Evolutionary conservation across 345 rosid genomes (phyloP), one percentile per base, ranked within the genome.

Genomic region (Schrenkiella parvula): DNA sequence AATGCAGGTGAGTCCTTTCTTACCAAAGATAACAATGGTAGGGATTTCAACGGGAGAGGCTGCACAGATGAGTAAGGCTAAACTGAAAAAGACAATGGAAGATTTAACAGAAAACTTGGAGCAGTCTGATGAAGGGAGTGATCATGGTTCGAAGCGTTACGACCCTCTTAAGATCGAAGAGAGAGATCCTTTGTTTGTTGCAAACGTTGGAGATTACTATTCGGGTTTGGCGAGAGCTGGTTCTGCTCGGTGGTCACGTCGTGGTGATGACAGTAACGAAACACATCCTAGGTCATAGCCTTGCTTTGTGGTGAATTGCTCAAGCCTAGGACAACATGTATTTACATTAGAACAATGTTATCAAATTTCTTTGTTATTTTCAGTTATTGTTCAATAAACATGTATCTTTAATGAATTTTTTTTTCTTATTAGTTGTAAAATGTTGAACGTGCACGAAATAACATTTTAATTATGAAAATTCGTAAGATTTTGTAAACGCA

Each of bases 11-110:
- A 91, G 79, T 69, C 97, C 96, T 58, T 88, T 89, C 71, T 90
- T 95, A 77, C 99, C 99, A n/a, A 95, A 87, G 87, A 82, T 95
- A 41, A 95, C 97, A 28, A 91, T 95, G 99, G 96, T 95, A 6
- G 99, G 99, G 11, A 85, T 95, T 79, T 89, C 99, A 54, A 87
- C 88, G 0, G 88, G 88, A 47, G 96, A 91, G 22, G 83, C 84
- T 15, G 95, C 93, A 67, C 84, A 88, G 55, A 80, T 85, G 91
- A 91, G 85, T 63, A 89, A 91, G 75, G 79, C 93, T 46, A 88
- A 75, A 62, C 81, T 89, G 28, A 91, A 95, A 82, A 91, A 86
- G 80, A 95, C 93, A 5, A 86, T 95, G 96, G 89, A 88, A 28
- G 87, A 84, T 72, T 71, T 91, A 65, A 84, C 89, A 2, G 82